A percentile compares a stretch with the other conserved stretches of the same genome.
These are phyloP conservation scores for Sporothrix mexicana DNA, from an alignment of 2,329 filamentous ascomycete genomes.

Conservation along the genomic window DNA sequence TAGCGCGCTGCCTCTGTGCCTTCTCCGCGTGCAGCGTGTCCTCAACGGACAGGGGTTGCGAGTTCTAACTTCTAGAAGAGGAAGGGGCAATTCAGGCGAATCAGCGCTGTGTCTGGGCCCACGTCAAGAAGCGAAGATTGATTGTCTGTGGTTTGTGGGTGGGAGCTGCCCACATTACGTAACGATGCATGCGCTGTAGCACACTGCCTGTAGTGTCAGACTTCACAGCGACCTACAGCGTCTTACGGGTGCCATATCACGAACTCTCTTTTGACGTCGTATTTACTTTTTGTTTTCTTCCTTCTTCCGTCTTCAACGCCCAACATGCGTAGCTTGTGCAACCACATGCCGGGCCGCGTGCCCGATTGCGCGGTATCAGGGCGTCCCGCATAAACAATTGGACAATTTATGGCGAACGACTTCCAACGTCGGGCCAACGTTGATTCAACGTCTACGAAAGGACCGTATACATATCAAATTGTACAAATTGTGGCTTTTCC, in stretches of 20 bases:
- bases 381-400: background rate
- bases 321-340: background rate
- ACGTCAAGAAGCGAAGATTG: constrained; percentile 7
- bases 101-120: constrained; percentile 25
- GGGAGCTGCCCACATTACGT: background rate
- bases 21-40: background rate
- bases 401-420: background rate
- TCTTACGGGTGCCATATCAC: background rate
- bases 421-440: background rate
- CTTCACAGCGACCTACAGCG: background rate
- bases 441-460: background rate
- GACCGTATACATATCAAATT: too few relatives aligned
- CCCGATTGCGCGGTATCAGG: background rate
- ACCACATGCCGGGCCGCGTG: constrained; percentile 2
- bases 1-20: background rate
- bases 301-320: background rate
- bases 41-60: constrained; percentile 7
- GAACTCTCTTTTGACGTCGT: background rate
- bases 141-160: background rate
- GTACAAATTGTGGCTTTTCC: too few relatives aligned
- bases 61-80: constrained; percentile 20
- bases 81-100: constrained; percentile 31
- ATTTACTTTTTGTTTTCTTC: background rate
- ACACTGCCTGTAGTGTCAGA: background rate
- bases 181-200: background rate